Conservation (phyloP, 2,329 filamentous ascomycete species). For the Paraphaeosphaeria minitans region DNA sequence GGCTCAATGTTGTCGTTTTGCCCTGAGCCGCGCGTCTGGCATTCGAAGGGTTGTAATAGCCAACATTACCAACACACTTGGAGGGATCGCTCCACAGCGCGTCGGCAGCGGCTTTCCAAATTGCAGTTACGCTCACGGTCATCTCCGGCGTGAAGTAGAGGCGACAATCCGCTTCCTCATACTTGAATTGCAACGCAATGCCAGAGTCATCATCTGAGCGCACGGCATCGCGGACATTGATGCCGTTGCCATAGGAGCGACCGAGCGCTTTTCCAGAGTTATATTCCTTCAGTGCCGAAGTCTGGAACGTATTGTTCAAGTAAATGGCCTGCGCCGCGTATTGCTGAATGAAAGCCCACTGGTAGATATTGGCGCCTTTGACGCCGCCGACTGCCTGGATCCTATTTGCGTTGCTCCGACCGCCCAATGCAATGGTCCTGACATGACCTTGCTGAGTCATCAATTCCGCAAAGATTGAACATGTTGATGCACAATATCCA, state of each 20-base stretch:
- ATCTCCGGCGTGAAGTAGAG: slow-evolving; percentile 50
- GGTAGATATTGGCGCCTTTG: slow-evolving; percentile 54
- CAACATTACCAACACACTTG: slow-evolving; percentile 37
- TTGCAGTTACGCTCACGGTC: slow-evolving; percentile 44
- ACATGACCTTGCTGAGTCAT: slow-evolving; percentile 59
- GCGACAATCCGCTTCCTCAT: slow-evolving; percentile 48
- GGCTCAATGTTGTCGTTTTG: slow-evolving; percentile 33
- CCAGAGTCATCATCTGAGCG: slow-evolving; percentile 36
- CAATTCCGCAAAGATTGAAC: slow-evolving; percentile 62
- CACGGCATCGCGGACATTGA: slow-evolving; percentile 47
- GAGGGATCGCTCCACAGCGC: slow-evolving; percentile 39
- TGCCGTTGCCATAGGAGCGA: slow-evolving; percentile 18
- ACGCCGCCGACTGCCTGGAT: slow-evolving; percentile 62
- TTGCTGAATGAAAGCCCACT: slow-evolving; percentile 40
- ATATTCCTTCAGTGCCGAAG: slow-evolving; percentile 36
- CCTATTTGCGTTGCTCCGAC: slow-evolving; percentile 50
- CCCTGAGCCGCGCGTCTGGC: neutral
- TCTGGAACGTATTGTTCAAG: slow-evolving; percentile 28
- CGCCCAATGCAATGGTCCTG: slow-evolving; percentile 60
- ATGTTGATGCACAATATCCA: slow-evolving; percentile 64
- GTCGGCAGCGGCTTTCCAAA: slow-evolving; percentile 49
- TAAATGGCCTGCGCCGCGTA: slow-evolving; percentile 28
- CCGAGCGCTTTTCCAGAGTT: slow-evolving; percentile 30
- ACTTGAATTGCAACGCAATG: slow-evolving; percentile 46
- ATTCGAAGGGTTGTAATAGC: slow-evolving; percentile 27